Conservation (phyloP, 2,329 filamentous ascomycete species). For the Alternaria sp. region DNA sequence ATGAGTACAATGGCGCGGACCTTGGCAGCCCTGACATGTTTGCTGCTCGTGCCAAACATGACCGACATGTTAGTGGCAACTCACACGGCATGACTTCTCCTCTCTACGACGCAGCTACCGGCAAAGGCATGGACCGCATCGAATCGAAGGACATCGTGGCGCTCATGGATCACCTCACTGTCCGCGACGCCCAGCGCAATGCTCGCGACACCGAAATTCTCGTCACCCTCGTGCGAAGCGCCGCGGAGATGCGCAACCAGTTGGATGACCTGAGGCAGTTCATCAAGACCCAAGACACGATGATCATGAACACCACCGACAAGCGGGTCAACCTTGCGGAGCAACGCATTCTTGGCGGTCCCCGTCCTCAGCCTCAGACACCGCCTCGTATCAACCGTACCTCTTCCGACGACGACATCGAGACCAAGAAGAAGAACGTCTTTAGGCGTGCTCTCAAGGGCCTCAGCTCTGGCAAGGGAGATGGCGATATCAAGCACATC, state of each 20-base stretch:
- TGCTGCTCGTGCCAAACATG: slow-evolving; percentile 54
- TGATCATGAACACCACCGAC: slow-evolving; percentile 85
- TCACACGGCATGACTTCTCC: slow-evolving; percentile 91
- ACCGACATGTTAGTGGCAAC: slow-evolving; percentile 80
- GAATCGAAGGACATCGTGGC: slow-evolving; percentile 96
- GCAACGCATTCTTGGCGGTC: slow-evolving; percentile 82
- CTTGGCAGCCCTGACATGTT: slow-evolving; percentile 53
- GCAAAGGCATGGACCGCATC: slow-evolving; percentile 86
- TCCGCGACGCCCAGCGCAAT: slow-evolving; percentile 94
- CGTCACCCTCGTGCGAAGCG: slow-evolving; percentile 89
- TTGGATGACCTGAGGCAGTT: slow-evolving; percentile 95
- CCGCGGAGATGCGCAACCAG: slow-evolving; percentile 94
- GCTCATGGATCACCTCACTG: slow-evolving; percentile 97
- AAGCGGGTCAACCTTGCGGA: slow-evolving; percentile 86
- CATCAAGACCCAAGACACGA: slow-evolving; percentile 86
- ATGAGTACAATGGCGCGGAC: slow-evolving; percentile 57
- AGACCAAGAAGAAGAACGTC: slow-evolving; percentile 88
- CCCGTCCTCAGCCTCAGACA: slow-evolving; percentile 71
- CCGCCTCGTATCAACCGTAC: slow-evolving; percentile 64
- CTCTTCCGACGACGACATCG: slow-evolving; percentile 61
- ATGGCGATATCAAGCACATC: slow-evolving; percentile 85
- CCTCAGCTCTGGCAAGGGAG: slow-evolving; percentile 78
- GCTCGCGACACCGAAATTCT: slow-evolving; percentile 96
- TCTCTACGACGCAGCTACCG: slow-evolving; percentile 87
- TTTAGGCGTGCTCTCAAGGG: slow-evolving; percentile 93